Evolutionary conservation across 768 basidiomycete genomes (phyloP), one percentile per base, ranked within the genome.

Genomic region (Rhizopogon roseolus): DNA sequence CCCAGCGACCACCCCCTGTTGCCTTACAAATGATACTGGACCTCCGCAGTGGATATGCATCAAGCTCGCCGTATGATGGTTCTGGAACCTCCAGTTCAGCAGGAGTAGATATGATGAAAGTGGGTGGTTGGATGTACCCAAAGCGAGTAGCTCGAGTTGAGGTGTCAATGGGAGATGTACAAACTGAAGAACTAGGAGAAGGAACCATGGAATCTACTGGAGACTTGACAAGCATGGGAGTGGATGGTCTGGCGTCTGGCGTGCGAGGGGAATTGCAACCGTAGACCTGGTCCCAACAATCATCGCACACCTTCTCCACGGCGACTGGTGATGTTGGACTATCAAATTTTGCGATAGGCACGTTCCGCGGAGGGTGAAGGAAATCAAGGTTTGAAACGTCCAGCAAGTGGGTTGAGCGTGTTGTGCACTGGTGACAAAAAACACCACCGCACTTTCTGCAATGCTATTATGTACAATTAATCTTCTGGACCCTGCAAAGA

Each of bases 401-500:
- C 51, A 91, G 78, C 4, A 91, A 81, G 11, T 79, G 72, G 0
- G 85, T 89, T 6, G 74, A 63, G 52, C 79, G 79, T 6, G 78
- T 71, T 1, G 83, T 79, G 65, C 90, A 91, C 6, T 76, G 67
- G 45, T 67, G 66, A 70, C 90, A 92, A 66, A 84, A 90, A 29
- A 91, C 72, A 57, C 87, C 88, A 48, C 90, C 90, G 59, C 90
- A 91, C 65, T 90, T 91, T 66, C 90, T 81, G 69, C 90, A 92
- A 56, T 92, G 90, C 85, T 88, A 64, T 39, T 52, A 56, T 48
- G 52, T 57, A 54, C 62, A 58, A 53, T 61, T 62, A 57, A 68
- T 62, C 43, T 54, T 19, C 28, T 7, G 46, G 29, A 40, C 37
- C 51, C 52, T 36, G n/a, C 34, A 34, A 44, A 56, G 9, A 32